Evolutionary conservation across 257 asterid genomes (phyloP).

Genomic region (Nicotiana tomentosiformis): DNA sequence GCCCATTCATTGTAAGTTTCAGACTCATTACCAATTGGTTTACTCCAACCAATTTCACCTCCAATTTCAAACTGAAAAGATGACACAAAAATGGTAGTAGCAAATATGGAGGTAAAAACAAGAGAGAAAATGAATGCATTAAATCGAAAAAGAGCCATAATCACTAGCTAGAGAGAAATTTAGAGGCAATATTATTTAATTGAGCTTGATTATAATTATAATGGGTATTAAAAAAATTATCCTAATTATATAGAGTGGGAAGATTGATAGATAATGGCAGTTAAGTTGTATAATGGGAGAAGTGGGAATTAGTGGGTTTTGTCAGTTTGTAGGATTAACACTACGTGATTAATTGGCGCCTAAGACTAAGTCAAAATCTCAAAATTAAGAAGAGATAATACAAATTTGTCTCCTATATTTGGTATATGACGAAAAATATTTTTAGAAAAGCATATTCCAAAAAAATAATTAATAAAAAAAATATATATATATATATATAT

Average conservation of each 20-base stretch:
- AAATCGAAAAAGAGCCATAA: conserved; percentile 33
- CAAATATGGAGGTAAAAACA: conserved; percentile 18
- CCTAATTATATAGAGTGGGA: neutral
- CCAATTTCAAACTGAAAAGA: conserved; percentile 56
- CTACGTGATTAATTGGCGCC: neutral
- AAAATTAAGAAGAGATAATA: no score
- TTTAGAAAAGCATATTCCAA: no score
- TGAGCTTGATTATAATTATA: neutral
- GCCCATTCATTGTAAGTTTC: conserved; percentile 80
- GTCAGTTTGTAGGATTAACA: neutral
- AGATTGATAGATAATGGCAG: neutral
- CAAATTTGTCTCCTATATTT: no score
- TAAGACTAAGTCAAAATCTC: neutral
- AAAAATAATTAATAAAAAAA: no score
- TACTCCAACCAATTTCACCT: conserved; percentile 44
- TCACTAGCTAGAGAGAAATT: neutral
- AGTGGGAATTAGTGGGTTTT: conserved; percentile 16
- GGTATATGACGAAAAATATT: no score
- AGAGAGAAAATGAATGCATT: conserved; percentile 20
- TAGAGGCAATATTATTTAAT: neutral
- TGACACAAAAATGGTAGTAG: conserved; percentile 15
- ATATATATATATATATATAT: no score
- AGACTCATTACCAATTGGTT: conserved; percentile 52
- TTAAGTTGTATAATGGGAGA: conserved; percentile 2
- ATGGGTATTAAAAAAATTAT: no score